phyloP scores from a whole-genome alignment of 805 yeast species.

The Spencermartinsiella europaea region DNA sequence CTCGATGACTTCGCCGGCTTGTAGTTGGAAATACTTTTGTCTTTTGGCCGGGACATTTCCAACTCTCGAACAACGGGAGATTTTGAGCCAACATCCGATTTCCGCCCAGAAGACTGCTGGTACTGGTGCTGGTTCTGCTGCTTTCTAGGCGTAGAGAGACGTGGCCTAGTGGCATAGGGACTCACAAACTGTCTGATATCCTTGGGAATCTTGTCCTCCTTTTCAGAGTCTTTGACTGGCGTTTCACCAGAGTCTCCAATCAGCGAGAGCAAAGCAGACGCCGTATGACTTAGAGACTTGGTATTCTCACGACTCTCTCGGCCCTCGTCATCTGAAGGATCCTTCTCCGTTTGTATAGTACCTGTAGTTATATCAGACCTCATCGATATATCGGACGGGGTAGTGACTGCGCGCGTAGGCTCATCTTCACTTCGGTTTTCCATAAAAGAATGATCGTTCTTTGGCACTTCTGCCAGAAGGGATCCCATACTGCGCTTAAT shows the following conservation, averaged over 20 bases:
- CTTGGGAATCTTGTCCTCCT: conserved; percentile 12
- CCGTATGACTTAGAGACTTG: conserved; percentile 38
- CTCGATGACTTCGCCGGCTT: conserved; percentile 18
- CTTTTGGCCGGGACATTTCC: not conserved
- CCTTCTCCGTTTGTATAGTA: not conserved
- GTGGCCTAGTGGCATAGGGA: conserved; percentile 35
- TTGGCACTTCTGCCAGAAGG: not conserved
- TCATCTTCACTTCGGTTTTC: not conserved
- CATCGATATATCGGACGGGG: not conserved
- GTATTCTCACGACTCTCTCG: not conserved
- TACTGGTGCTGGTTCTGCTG: too few species aligned
- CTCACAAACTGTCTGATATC: conserved; percentile 34
- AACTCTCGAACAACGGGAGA: not conserved
- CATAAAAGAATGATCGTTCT: too few species aligned
- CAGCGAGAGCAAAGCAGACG: conserved; percentile 44
- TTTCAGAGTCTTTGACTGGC: conserved; percentile 12
- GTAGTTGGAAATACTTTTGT: conserved; percentile 9
- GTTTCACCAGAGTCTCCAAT: conserved; percentile 30
- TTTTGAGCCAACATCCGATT: not conserved
- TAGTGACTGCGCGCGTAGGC: not conserved
- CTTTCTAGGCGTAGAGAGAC: not conserved
- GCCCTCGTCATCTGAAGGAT: not conserved
- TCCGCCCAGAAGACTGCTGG: too few species aligned
- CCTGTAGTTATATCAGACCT: not conserved
- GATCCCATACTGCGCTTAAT: not conserved